Percentiles rank a stretch among this genome's conserved stretches.
Evolutionary conservation across 108 stramenopile species (phyloP).

Genomic region (Aurantiochytrium sp.): DNA sequence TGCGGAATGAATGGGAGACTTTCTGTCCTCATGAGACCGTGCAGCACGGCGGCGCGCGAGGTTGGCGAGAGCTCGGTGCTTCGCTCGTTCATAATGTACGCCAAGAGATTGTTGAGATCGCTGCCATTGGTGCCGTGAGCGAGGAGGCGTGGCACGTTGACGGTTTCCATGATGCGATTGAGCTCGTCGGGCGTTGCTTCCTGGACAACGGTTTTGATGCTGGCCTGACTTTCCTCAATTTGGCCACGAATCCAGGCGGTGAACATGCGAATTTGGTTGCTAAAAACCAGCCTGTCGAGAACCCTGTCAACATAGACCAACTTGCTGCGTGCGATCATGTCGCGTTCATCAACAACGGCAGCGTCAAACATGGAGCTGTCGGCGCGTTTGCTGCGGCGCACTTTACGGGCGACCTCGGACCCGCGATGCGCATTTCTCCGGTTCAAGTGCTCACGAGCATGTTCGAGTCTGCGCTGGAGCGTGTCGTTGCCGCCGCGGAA

Average conservation of each 20-base stretch:
- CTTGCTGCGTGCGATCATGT: neutral
- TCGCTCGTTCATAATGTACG: neutral
- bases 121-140: conserved; percentile 40
- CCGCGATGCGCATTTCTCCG: neutral
- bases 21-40: conserved; percentile 42
- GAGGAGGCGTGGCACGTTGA: conserved; percentile 40
- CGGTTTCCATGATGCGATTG: conserved; percentile 41
- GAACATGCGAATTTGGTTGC: neutral
- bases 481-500: neutral
- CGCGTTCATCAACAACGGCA: neutral
- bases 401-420: neutral
- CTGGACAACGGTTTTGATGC: conserved; percentile 31
- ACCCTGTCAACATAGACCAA: neutral
- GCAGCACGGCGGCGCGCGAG: conserved; percentile 37
- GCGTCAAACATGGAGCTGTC: neutral
- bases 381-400: neutral
- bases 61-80: neutral
- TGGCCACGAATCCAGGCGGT: conserved; percentile 3
- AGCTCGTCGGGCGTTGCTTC: conserved; percentile 44
- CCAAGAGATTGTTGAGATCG: neutral
- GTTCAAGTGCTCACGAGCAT: neutral
- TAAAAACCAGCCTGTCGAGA: neutral
- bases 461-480: neutral
- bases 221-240: neutral
- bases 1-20: neutral